phyloP scores from a whole-genome alignment of 1,139 yeast genomes.

The Magnusiomyces tetraspermus region DNA sequence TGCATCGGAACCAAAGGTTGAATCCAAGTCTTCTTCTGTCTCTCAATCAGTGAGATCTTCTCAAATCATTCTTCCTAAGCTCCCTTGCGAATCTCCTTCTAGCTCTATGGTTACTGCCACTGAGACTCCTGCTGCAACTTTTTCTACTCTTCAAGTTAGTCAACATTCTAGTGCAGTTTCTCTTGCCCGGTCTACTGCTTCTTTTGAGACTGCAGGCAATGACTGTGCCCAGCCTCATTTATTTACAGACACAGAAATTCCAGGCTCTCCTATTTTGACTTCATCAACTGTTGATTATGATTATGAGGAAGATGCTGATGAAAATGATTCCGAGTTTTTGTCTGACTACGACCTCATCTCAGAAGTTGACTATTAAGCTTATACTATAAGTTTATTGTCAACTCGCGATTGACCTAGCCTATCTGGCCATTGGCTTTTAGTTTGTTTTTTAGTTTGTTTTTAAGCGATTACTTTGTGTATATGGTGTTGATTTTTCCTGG shows the following conservation, averaged over 20 bases:
- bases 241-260: neutral
- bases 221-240: neutral
- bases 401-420: too few species aligned
- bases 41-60: conserved; percentile 13
- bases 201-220: neutral
- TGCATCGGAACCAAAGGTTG: neutral
- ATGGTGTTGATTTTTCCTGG: too few species aligned
- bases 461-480: too few species aligned
- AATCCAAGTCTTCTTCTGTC: neutral
- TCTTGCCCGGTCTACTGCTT: neutral
- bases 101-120: conserved; percentile 8
- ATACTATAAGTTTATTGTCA: too few species aligned
- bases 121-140: neutral
- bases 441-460: too few species aligned
- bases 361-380: too few species aligned
- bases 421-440: too few species aligned
- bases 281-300: neutral
- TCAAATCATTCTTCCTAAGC: conserved; percentile 20
- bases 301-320: too few species aligned
- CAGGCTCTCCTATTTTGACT: neutral
- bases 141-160: neutral
- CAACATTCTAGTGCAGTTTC: neutral
- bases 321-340: too few species aligned
- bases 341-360: too few species aligned
- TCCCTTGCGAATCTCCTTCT: conserved; percentile 19